Percentiles rank a stretch among this genome's conserved stretches.
Evolutionary conservation across 2,329 filamentous ascomycete genomes (phyloP).

Genomic region (Aspergillus luchuensis): DNA sequence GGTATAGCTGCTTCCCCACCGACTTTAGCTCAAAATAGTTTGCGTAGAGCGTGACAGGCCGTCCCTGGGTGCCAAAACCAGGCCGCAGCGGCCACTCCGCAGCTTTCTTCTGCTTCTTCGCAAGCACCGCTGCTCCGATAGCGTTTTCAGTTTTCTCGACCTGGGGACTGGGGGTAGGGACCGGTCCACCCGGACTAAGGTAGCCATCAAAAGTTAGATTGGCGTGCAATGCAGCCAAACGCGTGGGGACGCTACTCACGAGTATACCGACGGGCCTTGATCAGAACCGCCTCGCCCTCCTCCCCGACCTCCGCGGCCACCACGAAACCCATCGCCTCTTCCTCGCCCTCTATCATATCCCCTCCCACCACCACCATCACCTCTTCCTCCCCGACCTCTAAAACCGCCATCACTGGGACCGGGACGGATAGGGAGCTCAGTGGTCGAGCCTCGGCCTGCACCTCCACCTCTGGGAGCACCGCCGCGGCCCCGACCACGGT

Average conservation of each 20-base stretch:
- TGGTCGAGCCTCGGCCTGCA: constrained; percentile 27
- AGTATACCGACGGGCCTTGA: constrained; percentile 30
- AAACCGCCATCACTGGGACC: constrained; percentile 15
- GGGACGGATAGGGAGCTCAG: constrained; percentile 27
- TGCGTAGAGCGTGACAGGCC: constrained; percentile 36
- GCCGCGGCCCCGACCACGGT: constrained; percentile 20
- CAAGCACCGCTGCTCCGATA: constrained; percentile 26
- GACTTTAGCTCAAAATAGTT: constrained; percentile 44
- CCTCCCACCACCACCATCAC: constrained; percentile 21
- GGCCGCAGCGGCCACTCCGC: constrained; percentile 38
- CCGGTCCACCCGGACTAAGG: constrained; percentile 25
- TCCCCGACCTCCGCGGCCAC: constrained; percentile 12
- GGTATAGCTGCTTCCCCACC: constrained; percentile 41
- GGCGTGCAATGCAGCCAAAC: not conserved
- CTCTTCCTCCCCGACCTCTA: constrained; percentile 26
- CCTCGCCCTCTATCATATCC: constrained; percentile 24
- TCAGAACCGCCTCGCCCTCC: constrained; percentile 18
- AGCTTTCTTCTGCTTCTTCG: constrained; percentile 19
- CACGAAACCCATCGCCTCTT: not conserved
- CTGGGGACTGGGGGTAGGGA: constrained; percentile 24
- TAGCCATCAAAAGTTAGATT: not conserved
- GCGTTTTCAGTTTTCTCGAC: constrained; percentile 33
- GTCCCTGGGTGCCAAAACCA: constrained; percentile 40
- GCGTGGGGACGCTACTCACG: constrained; percentile 28
- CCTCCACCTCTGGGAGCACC: constrained; percentile 16